Base-by-base conservation (phyloP, 1,139 yeast species). In the Debaryomyces nepalensis region DNA sequence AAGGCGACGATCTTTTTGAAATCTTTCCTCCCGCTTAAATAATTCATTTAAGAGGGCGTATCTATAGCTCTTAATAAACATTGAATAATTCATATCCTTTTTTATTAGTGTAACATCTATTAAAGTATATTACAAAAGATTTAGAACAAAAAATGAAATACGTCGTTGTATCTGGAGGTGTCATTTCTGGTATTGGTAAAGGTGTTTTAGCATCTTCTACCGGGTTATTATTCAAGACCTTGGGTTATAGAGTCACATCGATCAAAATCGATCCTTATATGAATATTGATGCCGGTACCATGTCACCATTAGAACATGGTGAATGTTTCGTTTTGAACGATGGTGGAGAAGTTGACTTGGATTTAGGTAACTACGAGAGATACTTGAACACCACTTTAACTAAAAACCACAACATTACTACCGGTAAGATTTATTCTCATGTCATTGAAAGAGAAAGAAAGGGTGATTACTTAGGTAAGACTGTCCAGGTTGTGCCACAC, bases 401-500 rank as follows among this genome's bases (percentile, higher is more conserved):
- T 40, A 83, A 76, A 57, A 95, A 89, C 66, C 98, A 93, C 71
- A 93, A 93, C 71, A 91, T 93, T 64, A 93, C 99, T 52, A 93
- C 99, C 27, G 99, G 99, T 66, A 93, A 93, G 66, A 89, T 93
- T 53, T 93, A 93, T 70, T 86, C 91, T 44, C 88, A 86, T 54
- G 99, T 93, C 45, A 93, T 93, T 61, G 95, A 91, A 64, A 84
- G 80, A 60, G 99, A 93, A 73, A 84, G 99, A 71, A 88, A 81
- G 51, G 99, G 99, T 58, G 99, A 93, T 66, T 93, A 93, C 61
- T 77, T 93, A 59, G 99, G 99, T 57, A 95, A 95, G 66, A 93
- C 99, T n/a, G 99, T 93, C 41, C 99, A 95, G 72, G 96, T 93
- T 52, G 99, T 93, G 52, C 99, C 99, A 36, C 99, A 93, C 64